A percentile compares a stretch with the other conserved stretches of the same genome.
Evolutionary conservation across 2,329 filamentous ascomycete genomes (phyloP).

Genomic region (Bipolaris zeicola): DNA sequence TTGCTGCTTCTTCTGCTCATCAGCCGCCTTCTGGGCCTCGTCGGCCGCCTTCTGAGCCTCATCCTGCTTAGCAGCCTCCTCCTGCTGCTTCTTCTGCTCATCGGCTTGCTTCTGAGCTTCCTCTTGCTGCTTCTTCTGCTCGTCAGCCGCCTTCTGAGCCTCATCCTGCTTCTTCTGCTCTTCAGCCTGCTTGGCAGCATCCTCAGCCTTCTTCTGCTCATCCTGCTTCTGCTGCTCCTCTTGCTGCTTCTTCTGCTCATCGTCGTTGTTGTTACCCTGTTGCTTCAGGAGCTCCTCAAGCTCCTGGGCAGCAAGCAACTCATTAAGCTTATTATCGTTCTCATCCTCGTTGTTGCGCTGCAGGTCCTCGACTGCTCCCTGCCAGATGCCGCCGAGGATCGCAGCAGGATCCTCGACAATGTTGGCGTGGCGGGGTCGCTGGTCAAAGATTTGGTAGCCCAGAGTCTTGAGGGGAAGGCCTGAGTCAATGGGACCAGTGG

Average conservation of each 20-base stretch:
- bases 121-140: slow-evolving; percentile 1
- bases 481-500: slow-evolving; percentile 13
- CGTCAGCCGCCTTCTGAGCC: slow-evolving; percentile 1
- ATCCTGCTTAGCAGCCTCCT: slow-evolving; percentile 1
- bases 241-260: neutral
- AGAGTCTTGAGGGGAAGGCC: slow-evolving; percentile 31
- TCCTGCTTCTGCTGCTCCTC: slow-evolving; percentile 2
- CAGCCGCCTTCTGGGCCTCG: neutral
- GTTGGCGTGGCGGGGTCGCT: slow-evolving; percentile 36
- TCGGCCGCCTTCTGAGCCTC: slow-evolving; percentile 1
- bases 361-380: slow-evolving; percentile 32
- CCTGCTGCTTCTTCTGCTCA: slow-evolving; percentile 8
- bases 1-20: neutral
- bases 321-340: slow-evolving; percentile 32
- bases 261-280: slow-evolving; percentile 4
- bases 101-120: slow-evolving; percentile 5
- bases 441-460: slow-evolving; percentile 35
- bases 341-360: slow-evolving; percentile 31
- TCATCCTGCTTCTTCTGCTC: slow-evolving; percentile 1
- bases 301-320: slow-evolving; percentile 26
- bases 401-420: slow-evolving; percentile 38
- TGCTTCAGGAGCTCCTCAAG: slow-evolving; percentile 14
- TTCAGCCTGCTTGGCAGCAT: neutral
- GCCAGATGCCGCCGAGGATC: slow-evolving; percentile 35
- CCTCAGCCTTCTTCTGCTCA: neutral